A percentile compares a stretch with the other conserved stretches of the same genome.
Conservation (phyloP, 2,329 filamentous ascomycete species). For the Diplocarpon mali region DNA sequence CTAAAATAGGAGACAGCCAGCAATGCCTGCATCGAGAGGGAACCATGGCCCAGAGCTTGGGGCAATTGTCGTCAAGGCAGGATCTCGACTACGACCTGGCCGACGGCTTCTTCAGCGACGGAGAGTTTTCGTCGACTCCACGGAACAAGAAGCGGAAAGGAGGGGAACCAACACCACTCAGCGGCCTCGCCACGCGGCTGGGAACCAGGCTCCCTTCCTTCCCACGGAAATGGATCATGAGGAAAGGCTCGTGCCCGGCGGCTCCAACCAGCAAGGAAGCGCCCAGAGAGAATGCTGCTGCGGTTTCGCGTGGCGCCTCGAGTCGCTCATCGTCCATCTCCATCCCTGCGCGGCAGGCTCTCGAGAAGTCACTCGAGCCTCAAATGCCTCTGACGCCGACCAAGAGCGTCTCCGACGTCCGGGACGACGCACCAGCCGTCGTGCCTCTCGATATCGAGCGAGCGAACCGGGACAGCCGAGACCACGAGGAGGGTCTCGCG, state of each 20-base stretch:
- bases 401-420: slow-evolving; percentile 49
- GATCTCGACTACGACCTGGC: slow-evolving; percentile 52
- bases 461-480: slow-evolving; percentile 36
- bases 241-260: slow-evolving; percentile 32
- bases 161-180: slow-evolving; percentile 44
- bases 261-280: slow-evolving; percentile 16
- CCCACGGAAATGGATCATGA: slow-evolving; percentile 41
- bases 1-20: slow-evolving; percentile 43
- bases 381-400: slow-evolving; percentile 50
- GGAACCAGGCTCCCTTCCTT: slow-evolving; percentile 47
- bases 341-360: slow-evolving; percentile 38
- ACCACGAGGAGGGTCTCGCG: slow-evolving; percentile 52
- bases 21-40: slow-evolving; percentile 44
- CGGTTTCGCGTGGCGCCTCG: slow-evolving; percentile 56
- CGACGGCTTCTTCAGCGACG: slow-evolving; percentile 53
- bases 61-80: slow-evolving; percentile 32
- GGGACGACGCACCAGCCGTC: slow-evolving; percentile 32
- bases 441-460: slow-evolving; percentile 41
- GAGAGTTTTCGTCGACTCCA: slow-evolving; percentile 39
- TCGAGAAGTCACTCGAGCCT: slow-evolving; percentile 37
- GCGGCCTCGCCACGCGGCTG: slow-evolving; percentile 53
- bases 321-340: slow-evolving; percentile 73
- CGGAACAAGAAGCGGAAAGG: slow-evolving; percentile 46
- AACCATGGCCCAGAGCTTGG: slow-evolving; percentile 24
- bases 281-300: slow-evolving; percentile 27